Conservation (phyloP, 768 basidiomycete genomes). For the Tulasnella sp. region DNA sequence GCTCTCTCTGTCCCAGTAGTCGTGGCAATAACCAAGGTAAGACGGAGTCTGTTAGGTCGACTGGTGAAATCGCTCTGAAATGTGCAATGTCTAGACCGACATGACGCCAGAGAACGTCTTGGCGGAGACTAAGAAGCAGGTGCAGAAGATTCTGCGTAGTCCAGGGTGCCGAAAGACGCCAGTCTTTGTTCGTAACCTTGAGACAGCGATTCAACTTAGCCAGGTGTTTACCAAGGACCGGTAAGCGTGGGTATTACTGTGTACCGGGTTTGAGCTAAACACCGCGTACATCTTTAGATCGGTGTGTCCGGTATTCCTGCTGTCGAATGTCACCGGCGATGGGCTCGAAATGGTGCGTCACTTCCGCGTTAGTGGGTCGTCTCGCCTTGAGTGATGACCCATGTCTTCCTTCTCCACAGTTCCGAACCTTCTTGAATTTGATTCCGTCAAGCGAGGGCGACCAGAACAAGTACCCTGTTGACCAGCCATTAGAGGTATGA, state of each 20-base stretch:
- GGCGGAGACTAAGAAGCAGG: constrained; percentile 86
- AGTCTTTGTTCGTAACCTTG: constrained; percentile 74
- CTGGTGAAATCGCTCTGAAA: neutral
- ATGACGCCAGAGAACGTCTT: constrained; percentile 94
- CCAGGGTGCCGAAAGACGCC: constrained; percentile 66
- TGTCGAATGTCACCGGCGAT: constrained; percentile 93
- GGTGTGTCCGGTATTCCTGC: constrained; percentile 85
- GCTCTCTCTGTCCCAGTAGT: constrained; percentile 90
- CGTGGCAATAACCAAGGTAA: constrained; percentile 88
- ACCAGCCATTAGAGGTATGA: constrained; percentile 70
- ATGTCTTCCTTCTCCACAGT: constrained; percentile 34
- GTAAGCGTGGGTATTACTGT: constrained; percentile 35
- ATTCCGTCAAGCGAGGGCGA: constrained; percentile 83
- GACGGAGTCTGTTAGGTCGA: constrained; percentile 5
- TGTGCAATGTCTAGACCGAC: constrained; percentile 54
- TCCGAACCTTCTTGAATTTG: constrained; percentile 85
- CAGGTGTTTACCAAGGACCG: constrained; percentile 64
- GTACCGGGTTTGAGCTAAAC: neutral
- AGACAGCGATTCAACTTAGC: constrained; percentile 72
- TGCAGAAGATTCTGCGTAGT: constrained; percentile 82
- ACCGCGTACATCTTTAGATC: neutral
- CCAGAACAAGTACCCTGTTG: constrained; percentile 65
- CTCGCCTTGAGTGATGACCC: neutral
- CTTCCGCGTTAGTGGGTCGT: constrained; percentile 24
- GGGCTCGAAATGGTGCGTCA: constrained; percentile 63